Percentiles rank a stretch among this genome's conserved stretches.
These are phyloP conservation scores for Salvia hispanica DNA, from an alignment of 257 asterid genomes.

Conservation along the genomic window DNA sequence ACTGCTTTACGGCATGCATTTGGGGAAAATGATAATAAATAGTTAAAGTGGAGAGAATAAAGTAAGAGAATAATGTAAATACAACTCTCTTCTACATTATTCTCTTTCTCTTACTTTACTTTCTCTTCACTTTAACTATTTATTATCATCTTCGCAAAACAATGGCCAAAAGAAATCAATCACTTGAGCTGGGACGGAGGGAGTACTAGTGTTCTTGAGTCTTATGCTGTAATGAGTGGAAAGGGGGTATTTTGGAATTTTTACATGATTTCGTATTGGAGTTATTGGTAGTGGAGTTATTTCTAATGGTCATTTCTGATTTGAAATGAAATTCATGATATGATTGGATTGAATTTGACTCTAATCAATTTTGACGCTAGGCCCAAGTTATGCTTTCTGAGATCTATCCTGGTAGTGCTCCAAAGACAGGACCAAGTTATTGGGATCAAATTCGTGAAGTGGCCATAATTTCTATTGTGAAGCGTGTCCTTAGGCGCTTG, in stretches of 20 bases:
- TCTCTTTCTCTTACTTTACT: no score
- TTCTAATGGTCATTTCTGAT: conserved; percentile 19
- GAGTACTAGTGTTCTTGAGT: background rate
- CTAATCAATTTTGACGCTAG: conserved; percentile 47
- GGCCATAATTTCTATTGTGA: conserved; percentile 73
- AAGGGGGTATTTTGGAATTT: background rate
- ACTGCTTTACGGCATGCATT: no score
- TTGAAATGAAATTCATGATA: conserved; percentile 22
- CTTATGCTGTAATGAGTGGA: background rate
- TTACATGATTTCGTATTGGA: no score
- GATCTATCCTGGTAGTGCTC: conserved; percentile 90
- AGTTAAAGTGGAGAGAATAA: no score
- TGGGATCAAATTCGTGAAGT: conserved; percentile 97
- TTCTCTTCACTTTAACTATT: no score
- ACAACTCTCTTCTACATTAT: no score
- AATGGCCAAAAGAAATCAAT: background rate
- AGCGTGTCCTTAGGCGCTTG: conserved; percentile 77
- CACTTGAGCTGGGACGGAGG: no score
- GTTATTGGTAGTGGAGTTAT: conserved; percentile 17
- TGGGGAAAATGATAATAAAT: no score
- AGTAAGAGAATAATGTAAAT: no score
- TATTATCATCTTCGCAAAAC: no score
- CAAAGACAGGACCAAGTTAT: conserved; percentile 79
- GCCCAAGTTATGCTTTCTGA: conserved; percentile 93
- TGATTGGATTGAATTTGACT: conserved; percentile 26